phyloP scores from a whole-genome alignment of 805 yeast genomes.

The Ogataea paraovalis region DNA sequence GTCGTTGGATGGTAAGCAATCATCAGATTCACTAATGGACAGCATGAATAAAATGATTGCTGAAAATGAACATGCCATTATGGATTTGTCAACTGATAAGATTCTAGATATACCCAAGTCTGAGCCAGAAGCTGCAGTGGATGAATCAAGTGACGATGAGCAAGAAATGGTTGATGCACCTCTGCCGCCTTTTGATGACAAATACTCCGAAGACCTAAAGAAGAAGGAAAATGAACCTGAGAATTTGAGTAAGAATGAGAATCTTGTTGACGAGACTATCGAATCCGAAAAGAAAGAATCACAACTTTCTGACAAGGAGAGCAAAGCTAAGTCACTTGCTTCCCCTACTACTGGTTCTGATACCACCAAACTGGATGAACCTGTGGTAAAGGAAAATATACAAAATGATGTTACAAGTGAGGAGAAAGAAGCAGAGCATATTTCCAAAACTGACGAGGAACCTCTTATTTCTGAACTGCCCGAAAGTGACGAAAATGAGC shows the following conservation, averaged over 20 bases:
- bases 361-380: no score
- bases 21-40: no score
- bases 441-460: background rate
- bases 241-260: background rate
- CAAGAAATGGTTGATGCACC: slow-evolving; percentile 17
- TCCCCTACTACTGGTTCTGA: no score
- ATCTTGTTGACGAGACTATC: no score
- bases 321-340: no score
- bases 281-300: no score
- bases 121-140: background rate
- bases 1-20: no score
- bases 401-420: no score
- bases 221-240: slow-evolving; percentile 4
- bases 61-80: background rate
- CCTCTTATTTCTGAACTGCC: slow-evolving; percentile 3
- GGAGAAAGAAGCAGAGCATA: no score
- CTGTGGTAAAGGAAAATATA: no score
- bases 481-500: slow-evolving; percentile 3
- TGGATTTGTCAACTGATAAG: background rate
- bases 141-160: slow-evolving; percentile 12
- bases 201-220: slow-evolving; percentile 1
- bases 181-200: slow-evolving; percentile 14
- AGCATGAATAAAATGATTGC: background rate
- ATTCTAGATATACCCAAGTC: background rate
- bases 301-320: no score